These are phyloP conservation scores for Scheffersomyces lignicola DNA, from an alignment of 1,139 yeast species.

Conservation along the genomic window DNA sequence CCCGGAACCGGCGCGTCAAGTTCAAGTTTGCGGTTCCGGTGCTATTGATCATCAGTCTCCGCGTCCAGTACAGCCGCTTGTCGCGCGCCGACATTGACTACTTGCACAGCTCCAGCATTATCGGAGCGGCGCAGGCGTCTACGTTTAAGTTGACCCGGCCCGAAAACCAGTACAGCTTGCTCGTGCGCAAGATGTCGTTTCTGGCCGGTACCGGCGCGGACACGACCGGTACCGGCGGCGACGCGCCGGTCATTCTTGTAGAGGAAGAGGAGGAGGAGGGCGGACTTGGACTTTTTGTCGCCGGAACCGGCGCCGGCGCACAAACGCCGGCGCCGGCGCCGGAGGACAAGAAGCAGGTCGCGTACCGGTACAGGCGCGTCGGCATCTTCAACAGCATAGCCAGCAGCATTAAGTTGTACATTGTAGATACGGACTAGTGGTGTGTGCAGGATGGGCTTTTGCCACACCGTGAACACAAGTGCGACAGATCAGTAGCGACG, in stretches of 20 bases:
- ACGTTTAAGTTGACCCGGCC: background rate
- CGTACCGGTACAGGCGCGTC: background rate
- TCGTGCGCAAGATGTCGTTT: too few species aligned
- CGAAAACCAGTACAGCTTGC: background rate
- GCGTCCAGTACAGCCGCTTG: background rate
- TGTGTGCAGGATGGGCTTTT: too few species aligned
- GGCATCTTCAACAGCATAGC: constrained; percentile 1
- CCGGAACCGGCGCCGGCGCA: too few species aligned
- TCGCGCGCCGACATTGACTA: background rate
- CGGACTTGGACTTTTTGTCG: too few species aligned
- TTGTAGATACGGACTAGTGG: background rate
- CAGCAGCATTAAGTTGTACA: background rate
- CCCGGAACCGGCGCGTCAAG: background rate
- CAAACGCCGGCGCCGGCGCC: too few species aligned
- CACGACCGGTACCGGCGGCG: background rate
- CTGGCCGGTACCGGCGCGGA: too few species aligned
- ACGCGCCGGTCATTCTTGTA: background rate
- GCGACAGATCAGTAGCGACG: too few species aligned
- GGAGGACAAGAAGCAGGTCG: background rate
- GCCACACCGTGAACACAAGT: too few species aligned
- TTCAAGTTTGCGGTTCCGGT: constrained; percentile 1
- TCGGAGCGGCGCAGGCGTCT: too few species aligned
- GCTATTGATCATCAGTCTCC: background rate
- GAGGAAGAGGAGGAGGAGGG: background rate
- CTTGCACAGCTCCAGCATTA: background rate